Evolutionary conservation across 257 asterid species (phyloP), one percentile per base, ranked within the genome.

Genomic region (Handroanthus guayacan): DNA sequence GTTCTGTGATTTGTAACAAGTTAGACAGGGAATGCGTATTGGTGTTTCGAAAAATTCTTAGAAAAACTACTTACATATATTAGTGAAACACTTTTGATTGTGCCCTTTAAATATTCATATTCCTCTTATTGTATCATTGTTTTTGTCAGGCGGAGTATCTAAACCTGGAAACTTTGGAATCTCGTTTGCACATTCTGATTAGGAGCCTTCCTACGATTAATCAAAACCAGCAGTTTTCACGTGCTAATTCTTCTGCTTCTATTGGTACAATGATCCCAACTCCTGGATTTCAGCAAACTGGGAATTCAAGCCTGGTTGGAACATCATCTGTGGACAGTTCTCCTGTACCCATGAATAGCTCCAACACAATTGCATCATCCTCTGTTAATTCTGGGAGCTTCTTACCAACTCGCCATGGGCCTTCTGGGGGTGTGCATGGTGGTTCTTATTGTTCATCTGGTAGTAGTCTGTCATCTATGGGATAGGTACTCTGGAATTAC

Each of bases 181-280:
- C 64, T 65, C 97, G 99, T 75, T 76, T 95, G 85, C 92, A 76
- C 73, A 67, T 72, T 80, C 74, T 90, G 55, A 91, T 85, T 60
- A 89, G 78, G 82, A 81, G 88, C 65, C 75, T 81, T 9, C 88
- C 91, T 34, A 44, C 79, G 81, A 86, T 60, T 80, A 90, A 87
- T 86, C 96, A 89, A 11, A 86, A 72, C 79, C 97, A 89, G 74
- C 98, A 87, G 78, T 81, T 84, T 74, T 61, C 92, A 61, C 93
- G 87, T 69, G 81, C 84, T 51, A 90, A 79, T 89, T 77, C 96
- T 51, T 84, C 95, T 34, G 83, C 93, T 48, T 83, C 97, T 70
- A 54, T 88, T 68, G 94, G 97, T 71, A 89, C 96, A 55, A 95
- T 95, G 99, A 95, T 95, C 75, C 99, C 99, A 74, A 95, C 98